These are phyloP conservation scores for Rubroshorea leprosula DNA, from an alignment of 345 rosid species.

Conservation along the genomic window DNA sequence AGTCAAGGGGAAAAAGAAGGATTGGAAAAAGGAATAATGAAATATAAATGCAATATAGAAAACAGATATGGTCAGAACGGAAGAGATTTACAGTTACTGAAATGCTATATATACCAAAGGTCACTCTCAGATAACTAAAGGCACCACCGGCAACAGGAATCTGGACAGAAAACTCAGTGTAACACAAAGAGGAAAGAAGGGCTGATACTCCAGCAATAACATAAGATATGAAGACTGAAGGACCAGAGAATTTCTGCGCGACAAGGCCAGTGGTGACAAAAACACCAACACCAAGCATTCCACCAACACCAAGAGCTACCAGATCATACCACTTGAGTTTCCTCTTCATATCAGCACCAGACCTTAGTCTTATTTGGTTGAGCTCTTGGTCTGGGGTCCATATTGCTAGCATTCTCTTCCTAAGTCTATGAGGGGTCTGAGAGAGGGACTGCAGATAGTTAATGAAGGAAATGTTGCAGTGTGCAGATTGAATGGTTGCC, in stretches of 20 bases:
- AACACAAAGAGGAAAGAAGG: conserved; percentile 83
- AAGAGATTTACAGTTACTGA: not conserved
- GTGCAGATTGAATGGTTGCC: conserved; percentile 24
- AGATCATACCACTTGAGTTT: conserved; percentile 79
- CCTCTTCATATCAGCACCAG: conserved; percentile 95
- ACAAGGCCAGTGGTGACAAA: conserved; percentile 85
- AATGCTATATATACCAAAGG: conserved; percentile 53
- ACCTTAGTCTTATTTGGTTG: conserved; percentile 76
- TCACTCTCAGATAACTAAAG: conserved; percentile 87
- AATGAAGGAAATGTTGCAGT: conserved; percentile 23
- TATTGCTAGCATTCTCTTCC: conserved; percentile 81
- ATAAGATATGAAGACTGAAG: conserved; percentile 81
- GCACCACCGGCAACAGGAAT: conserved; percentile 97
- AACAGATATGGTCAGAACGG: conserved; percentile 1
- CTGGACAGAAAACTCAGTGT: conserved; percentile 87
- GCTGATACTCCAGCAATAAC: conserved; percentile 78
- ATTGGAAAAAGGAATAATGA: conserved; percentile 14
- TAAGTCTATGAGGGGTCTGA: conserved; percentile 76
- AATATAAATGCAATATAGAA: not conserved
- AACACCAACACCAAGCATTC: conserved; percentile 95
- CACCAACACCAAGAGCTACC: conserved; percentile 86
- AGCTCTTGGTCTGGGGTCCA: conserved; percentile 93
- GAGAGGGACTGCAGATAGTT: conserved; percentile 61
- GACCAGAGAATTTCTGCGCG: conserved; percentile 57
- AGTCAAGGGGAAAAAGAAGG: no score